Percentiles rank a stretch among this genome's conserved stretches.
Evolutionary conservation across 257 asterid species (phyloP).

Genomic region (Fraxinus quadrangulata): DNA sequence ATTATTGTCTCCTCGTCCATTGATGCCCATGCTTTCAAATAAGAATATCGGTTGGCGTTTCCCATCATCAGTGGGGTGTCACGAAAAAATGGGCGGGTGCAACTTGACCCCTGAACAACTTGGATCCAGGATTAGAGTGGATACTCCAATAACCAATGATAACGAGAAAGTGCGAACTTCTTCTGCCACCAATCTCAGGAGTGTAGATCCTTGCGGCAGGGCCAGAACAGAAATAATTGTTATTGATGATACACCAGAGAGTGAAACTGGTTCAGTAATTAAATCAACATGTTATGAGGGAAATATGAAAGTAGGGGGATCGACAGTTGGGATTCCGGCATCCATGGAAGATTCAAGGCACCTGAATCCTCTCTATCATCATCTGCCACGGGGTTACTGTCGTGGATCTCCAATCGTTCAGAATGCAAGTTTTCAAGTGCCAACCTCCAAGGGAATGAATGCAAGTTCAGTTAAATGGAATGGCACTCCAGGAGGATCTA

Average conservation of each 20-base stretch:
- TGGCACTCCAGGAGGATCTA: slow-evolving; percentile 27
- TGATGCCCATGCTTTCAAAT: slow-evolving; percentile 37
- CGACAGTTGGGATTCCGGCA: slow-evolving; percentile 23
- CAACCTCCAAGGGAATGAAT: slow-evolving; percentile 32
- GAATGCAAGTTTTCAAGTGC: slow-evolving; percentile 32
- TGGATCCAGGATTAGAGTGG: slow-evolving; percentile 32
- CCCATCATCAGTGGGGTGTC: slow-evolving; percentile 30
- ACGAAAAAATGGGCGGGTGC: slow-evolving; percentile 34
- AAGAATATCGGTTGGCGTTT: slow-evolving; percentile 30
- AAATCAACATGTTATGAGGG: slow-evolving; percentile 20
- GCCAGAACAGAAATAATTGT: slow-evolving; percentile 42
- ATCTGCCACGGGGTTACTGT: slow-evolving; percentile 35
- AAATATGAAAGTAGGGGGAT: slow-evolving; percentile 26
- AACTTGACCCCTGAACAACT: slow-evolving; percentile 29
- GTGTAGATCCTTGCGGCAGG: slow-evolving; percentile 31
- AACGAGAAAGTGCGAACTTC: slow-evolving; percentile 29
- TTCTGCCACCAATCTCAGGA: slow-evolving; percentile 18
- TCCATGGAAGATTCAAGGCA: slow-evolving; percentile 32
- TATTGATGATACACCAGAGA: slow-evolving; percentile 51
- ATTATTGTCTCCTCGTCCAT: slow-evolving; percentile 29
- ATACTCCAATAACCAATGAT: slow-evolving; percentile 27
- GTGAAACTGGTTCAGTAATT: slow-evolving; percentile 24
- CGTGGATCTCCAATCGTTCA: slow-evolving; percentile 35
- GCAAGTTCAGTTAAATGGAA: slow-evolving; percentile 47
- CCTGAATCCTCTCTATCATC: slow-evolving; percentile 35